These are phyloP conservation scores for Tulasnella sp. DNA, from an alignment of 768 basidiomycete species.

Conservation along the genomic window DNA sequence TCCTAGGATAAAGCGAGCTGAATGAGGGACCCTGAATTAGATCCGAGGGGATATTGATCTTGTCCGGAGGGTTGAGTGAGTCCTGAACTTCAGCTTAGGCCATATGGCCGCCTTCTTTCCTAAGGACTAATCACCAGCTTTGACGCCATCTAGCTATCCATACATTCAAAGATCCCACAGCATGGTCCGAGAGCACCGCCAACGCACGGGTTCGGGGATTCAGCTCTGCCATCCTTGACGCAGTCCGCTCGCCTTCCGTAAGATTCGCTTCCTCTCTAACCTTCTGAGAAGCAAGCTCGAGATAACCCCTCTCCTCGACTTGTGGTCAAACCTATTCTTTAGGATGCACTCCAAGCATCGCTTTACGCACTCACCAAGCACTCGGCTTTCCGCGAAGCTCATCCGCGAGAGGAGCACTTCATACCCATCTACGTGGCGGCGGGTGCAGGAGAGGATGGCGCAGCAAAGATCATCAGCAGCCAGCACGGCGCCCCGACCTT, in stretches of 20 bases:
- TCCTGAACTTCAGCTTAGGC: neutral
- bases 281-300: neutral
- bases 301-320: neutral
- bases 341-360: conserved; percentile 39
- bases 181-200: conserved; percentile 41
- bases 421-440: conserved; percentile 68
- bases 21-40: conserved; percentile 26
- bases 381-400: conserved; percentile 49
- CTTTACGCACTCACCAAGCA: conserved; percentile 47
- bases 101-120: neutral
- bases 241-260: conserved; percentile 42
- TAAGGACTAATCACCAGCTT: neutral
- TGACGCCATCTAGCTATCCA: conserved; percentile 41
- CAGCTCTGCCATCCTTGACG: conserved; percentile 46
- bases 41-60: conserved; percentile 51
- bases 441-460: conserved; percentile 53
- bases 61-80: conserved; percentile 52
- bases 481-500: conserved; percentile 52
- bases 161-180: conserved; percentile 45
- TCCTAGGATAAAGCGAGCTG: neutral
- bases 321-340: neutral
- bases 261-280: conserved; percentile 21
- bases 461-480: conserved; percentile 38
- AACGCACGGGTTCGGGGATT: conserved; percentile 41
- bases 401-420: conserved; percentile 75